Conservation (phyloP, 179 eudicot genomes). For the Spergularia azorica region DNA sequence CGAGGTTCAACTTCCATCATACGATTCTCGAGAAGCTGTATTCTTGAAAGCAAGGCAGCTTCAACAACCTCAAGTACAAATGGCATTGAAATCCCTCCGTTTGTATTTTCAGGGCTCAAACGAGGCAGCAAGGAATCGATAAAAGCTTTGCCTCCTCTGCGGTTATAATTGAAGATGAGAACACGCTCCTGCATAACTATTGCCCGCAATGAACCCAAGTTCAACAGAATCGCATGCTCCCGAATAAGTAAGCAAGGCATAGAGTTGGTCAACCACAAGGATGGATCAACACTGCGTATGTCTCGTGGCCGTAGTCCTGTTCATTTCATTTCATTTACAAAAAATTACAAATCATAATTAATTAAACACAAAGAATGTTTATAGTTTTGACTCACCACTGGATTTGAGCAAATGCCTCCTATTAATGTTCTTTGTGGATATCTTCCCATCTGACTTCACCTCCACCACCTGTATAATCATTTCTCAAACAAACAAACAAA, state of each 20-base stretch:
- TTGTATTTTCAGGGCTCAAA: constrained; percentile 60
- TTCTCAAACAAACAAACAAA: not conserved
- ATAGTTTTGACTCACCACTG: constrained; percentile 72
- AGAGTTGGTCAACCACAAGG: constrained; percentile 94
- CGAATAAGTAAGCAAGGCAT: constrained; percentile 96
- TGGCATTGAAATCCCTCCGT: constrained; percentile 80
- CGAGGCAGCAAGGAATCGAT: constrained; percentile 88
- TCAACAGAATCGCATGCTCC: constrained; percentile 83
- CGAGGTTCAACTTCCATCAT: constrained; percentile 96
- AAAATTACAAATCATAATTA: no score
- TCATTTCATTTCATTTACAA: not conserved
- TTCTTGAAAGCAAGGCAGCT: constrained; percentile 91
- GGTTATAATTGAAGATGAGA: constrained; percentile 84
- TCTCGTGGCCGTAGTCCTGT: constrained; percentile 99
- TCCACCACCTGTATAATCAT: constrained; percentile 71
- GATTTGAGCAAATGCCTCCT: constrained; percentile 84
- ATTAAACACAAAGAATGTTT: no score
- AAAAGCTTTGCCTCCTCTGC: constrained; percentile 93
- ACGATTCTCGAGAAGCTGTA: constrained; percentile 76
- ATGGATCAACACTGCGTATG: constrained; percentile 95
- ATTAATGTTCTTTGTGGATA: constrained; percentile 72
- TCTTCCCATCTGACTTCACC: constrained; percentile 66
- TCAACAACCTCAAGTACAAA: constrained; percentile 99
- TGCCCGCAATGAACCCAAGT: constrained; percentile 89
- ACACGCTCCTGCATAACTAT: constrained; percentile 94